Evolutionary conservation across 305 asterid genomes (phyloP), one percentile per base, ranked within the genome.

Genomic region (Salvia sclarea): DNA sequence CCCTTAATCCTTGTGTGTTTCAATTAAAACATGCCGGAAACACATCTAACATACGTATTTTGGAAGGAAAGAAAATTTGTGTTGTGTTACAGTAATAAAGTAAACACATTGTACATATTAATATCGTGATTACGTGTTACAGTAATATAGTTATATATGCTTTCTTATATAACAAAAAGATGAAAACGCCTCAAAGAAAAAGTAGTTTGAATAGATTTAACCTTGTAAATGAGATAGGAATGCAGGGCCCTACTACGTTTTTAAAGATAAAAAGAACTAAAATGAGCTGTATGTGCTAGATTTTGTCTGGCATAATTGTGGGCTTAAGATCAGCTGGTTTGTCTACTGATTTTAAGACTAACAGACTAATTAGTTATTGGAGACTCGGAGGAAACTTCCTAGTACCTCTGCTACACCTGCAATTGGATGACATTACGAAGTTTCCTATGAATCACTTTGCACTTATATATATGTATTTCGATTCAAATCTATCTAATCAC

Each of bases 201-300:
- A 10, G 0, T 5, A 3, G 1, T 38, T 10, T 11, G 4, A 12
- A 9, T 37, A 11, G 13, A 0, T 7, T 30, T 30, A 30, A 0
- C 6, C 2, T 1, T 3, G 4, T 12, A 41, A 41, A 3, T 41
- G 17, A 5, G 18, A 43, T 0, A n/a, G 8, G 49, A 43, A 43
- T 13, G 17, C 2, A 41, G 16, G 17, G 49, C 8, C 49, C 30
- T 18, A 9, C 53, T 47, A 5, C 12, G 24, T 6, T 48, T 48
- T 17, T 48, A 8, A 5, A 50, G 4, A 22, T 3, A 22, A 10
- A 21, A 5, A 3, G 1, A 53, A 24, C 4, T 12, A 22, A 53
- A 53, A 53, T 53, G 59, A 53, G 59, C 59, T 53, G 59, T 53
- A 11, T 9, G 37, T 53, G 59, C 37, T 53, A 22, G 59, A 53